Base-by-base conservation (phyloP, 164 flowering plant species). In the Malania oleifera region DNA sequence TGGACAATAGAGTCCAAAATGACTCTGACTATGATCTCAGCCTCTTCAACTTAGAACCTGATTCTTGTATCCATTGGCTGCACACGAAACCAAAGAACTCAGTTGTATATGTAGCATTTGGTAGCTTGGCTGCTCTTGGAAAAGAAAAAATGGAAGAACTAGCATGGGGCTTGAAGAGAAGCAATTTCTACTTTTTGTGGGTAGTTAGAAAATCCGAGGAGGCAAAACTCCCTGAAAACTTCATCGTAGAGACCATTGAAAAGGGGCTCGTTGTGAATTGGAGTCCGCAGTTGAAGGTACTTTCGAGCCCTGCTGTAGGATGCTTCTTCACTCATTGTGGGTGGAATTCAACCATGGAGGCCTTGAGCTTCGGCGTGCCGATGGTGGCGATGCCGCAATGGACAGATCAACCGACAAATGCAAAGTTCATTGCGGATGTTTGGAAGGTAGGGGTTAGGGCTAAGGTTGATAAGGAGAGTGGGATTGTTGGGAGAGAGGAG, bases 261-360 rank as follows among this genome's bases (percentile, higher is more conserved):
- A 63, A 64, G 38, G 73, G 71, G 1, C 37, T 75, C 19, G 28
- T 75, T 1, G 73, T 71, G 22, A 27, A 40, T 28, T 71, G 79
- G 79, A 46, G 76, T 26, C 59, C 73, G 1, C 79, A 75, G 45
- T 54, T 68, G 34, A 57, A 68, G 7, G 76, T 72, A 35, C 40
- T 72, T 17, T 41, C 61, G 3, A 49, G 56, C 40, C 10, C 27
- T n/a, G 70, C 72, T 0, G 51, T 72, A 0, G 76, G 76, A 3
- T 72, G 76, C 57, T 72, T 72, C 40, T n/a, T 68, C 17, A 64
- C 73, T 0, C 72, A 73, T 26, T 59, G 70, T 39, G 79, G 79
- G 0, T 75, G 76, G 76, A 75, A 75, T 34, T 75, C 76, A 4
- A 69, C 66, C 7, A 5, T 63, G 1, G 79, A 72, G 50, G 75